A percentile compares a stretch with the other conserved stretches of the same genome.
Evolutionary conservation across 768 basidiomycete genomes (phyloP).

Genomic region (Candolleomyces eurysporus): DNA sequence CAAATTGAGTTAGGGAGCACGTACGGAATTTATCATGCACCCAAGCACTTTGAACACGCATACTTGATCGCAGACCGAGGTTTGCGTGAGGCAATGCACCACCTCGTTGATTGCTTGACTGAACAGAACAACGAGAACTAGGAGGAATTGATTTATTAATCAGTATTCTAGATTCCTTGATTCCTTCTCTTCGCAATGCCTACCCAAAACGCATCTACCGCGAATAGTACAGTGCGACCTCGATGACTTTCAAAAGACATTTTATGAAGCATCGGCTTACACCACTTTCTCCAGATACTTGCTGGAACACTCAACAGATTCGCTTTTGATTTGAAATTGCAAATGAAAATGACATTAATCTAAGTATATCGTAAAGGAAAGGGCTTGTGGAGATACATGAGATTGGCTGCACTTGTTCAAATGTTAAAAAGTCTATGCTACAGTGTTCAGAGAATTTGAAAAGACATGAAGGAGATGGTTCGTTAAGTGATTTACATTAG

Average conservation of each 20-base stretch:
- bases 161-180: not conserved
- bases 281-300: no score
- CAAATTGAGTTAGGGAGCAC: not conserved
- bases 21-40: not conserved
- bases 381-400: no score
- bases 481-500: slow-evolving; percentile 7
- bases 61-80: not conserved
- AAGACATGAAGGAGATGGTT: not conserved
- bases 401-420: no score
- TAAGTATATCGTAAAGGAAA: no score
- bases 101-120: not conserved
- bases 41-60: not conserved
- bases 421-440: no score
- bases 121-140: not conserved
- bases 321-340: no score
- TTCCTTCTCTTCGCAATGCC: not conserved
- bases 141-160: not conserved
- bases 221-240: no score
- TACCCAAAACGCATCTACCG: not conserved
- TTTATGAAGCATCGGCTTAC: no score
- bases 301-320: no score
- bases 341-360: no score
- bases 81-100: not conserved
- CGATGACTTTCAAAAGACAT: no score
- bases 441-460: not conserved